Evolutionary conservation across 106 monocot genomes (phyloP).

Genomic region (Amphibolis antarctica): DNA sequence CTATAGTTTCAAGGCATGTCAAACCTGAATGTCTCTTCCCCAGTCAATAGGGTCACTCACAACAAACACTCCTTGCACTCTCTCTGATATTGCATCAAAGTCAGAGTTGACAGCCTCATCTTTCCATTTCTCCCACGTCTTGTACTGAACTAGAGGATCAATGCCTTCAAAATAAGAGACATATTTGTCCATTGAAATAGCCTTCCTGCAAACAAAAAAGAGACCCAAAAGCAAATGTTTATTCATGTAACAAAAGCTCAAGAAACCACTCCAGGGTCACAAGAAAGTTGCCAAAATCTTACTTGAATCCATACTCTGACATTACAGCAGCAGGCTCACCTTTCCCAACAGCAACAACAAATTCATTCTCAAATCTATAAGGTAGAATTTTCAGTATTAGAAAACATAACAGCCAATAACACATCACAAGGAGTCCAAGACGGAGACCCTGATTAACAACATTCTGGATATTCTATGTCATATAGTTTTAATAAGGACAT

Average conservation of each 20-base stretch:
- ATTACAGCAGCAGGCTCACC: constrained; percentile 88
- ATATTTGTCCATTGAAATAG: constrained; percentile 93
- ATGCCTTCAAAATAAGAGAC: constrained; percentile 72
- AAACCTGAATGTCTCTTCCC: constrained; percentile 97
- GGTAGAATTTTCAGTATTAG: neutral
- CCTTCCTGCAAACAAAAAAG: constrained; percentile 57
- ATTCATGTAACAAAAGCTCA: neutral
- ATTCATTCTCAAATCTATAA: constrained; percentile 70
- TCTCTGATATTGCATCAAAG: constrained; percentile 41
- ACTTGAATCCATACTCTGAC: constrained; percentile 95
- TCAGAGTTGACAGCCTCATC: constrained; percentile 7
- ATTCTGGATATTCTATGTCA: neutral
- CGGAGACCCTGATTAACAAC: neutral
- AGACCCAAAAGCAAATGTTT: neutral
- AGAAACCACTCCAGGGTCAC: neutral
- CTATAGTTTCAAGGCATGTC: neutral
- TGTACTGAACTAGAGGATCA: constrained; percentile 72
- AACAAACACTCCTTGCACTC: constrained; percentile 81
- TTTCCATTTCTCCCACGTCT: constrained; percentile 36
- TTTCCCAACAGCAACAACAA: constrained; percentile 83
- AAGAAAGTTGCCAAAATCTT: constrained; percentile 11
- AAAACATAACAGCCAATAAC: neutral
- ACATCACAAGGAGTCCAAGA: neutral
- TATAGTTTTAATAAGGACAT: no score
- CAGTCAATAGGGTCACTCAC: constrained; percentile 96